Percentiles rank a stretch among this genome's conserved stretches.
Conservation (phyloP, 108 stramenopile species). For the Thalassiosira profunda region DNA sequence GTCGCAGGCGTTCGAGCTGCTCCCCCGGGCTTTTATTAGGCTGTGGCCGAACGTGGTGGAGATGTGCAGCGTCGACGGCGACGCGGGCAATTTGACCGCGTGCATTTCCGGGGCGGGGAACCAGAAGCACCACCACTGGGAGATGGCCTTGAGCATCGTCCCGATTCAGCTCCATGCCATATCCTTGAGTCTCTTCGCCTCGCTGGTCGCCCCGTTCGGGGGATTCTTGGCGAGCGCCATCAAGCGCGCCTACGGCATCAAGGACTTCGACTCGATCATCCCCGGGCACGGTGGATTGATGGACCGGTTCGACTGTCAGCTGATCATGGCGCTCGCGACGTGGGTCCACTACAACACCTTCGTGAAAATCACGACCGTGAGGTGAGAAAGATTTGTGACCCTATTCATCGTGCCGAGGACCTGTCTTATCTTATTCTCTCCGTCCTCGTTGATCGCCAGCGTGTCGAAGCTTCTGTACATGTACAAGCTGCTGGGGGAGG, state of each 20-base stretch:
- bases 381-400: too few relatives aligned
- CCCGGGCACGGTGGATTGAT: slow-evolving; percentile 93
- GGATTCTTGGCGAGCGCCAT: slow-evolving; percentile 95
- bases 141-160: slow-evolving; percentile 67
- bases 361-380: slow-evolving; percentile 86
- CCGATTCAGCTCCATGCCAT: slow-evolving; percentile 92
- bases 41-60: slow-evolving; percentile 66
- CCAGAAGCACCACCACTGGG: slow-evolving; percentile 82
- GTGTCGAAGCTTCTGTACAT: slow-evolving; percentile 86
- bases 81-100: slow-evolving; percentile 27
- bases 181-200: slow-evolving; percentile 79
- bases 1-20: slow-evolving; percentile 80
- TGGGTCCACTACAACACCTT: slow-evolving; percentile 98
- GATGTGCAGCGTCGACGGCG: slow-evolving; percentile 52
- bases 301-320: slow-evolving; percentile 99
- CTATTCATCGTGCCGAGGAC: too few relatives aligned
- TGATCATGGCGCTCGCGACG: slow-evolving; percentile 95
- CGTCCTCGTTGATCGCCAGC: too few relatives aligned
- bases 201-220: slow-evolving; percentile 94
- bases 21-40: slow-evolving; percentile 64
- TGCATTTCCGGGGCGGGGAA: slow-evolving; percentile 67
- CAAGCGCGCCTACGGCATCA: slow-evolving; percentile 93
- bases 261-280: slow-evolving; percentile 93
- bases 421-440: too few relatives aligned
- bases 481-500: slow-evolving; percentile 68